Conservation (phyloP, 306 rosid species). For the Cucumis melo region DNA sequence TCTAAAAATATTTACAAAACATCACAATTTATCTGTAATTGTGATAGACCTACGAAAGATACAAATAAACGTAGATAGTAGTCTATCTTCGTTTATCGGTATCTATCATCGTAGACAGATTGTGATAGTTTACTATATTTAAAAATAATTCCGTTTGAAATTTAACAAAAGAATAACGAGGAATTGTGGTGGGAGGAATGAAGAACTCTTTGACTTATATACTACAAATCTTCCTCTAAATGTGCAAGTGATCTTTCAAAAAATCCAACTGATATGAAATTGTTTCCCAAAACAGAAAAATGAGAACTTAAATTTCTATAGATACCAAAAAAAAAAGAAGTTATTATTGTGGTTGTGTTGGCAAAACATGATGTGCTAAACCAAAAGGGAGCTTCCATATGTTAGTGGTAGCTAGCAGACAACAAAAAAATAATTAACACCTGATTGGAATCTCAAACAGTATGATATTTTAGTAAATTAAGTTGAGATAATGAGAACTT, state of each 20-base stretch:
- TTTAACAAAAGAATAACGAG: too few species aligned
- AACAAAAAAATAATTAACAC: background rate
- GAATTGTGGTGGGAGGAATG: background rate
- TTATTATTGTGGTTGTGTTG: background rate
- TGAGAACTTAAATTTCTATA: background rate
- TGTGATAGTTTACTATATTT: too few species aligned
- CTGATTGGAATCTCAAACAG: constrained; percentile 1
- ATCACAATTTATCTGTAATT: too few species aligned
- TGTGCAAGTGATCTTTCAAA: background rate
- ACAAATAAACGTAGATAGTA: too few species aligned
- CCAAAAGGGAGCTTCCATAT: background rate
- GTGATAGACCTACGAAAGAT: too few species aligned
- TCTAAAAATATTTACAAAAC: too few species aligned
- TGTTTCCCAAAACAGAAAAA: background rate
- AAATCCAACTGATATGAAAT: background rate
- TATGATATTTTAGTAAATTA: background rate
- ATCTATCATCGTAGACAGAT: too few species aligned
- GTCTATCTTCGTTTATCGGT: too few species aligned
- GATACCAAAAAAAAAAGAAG: background rate
- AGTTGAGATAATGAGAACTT: background rate
- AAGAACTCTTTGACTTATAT: background rate
- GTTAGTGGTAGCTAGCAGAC: constrained; percentile 3
- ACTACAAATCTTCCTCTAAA: background rate
- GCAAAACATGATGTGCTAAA: background rate
- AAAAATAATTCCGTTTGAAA: too few species aligned